Conservation (phyloP, 768 basidiomycete genomes). For the Leucogyrophana mollusca region DNA sequence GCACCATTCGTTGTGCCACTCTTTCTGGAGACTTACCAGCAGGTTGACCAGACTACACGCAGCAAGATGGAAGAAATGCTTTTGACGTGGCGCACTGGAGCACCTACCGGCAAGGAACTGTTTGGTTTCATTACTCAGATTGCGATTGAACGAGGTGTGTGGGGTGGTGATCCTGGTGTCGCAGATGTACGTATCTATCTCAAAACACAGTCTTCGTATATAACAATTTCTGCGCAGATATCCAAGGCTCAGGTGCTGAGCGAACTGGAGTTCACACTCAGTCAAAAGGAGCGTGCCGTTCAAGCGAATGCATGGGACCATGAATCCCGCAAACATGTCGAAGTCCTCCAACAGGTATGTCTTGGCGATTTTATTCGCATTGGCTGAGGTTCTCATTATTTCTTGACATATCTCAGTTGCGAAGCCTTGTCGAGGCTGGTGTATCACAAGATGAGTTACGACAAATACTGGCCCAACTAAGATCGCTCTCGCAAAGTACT, state of each 20-base stretch:
- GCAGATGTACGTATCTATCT: slow-evolving; percentile 36
- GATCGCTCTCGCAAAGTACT: slow-evolving; percentile 52
- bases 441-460: slow-evolving; percentile 78
- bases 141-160: slow-evolving; percentile 82
- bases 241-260: slow-evolving; percentile 79
- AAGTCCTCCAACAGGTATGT: slow-evolving; percentile 78
- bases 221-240: slow-evolving; percentile 46
- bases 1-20: slow-evolving; percentile 77
- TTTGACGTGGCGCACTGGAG: slow-evolving; percentile 89
- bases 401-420: slow-evolving; percentile 48
- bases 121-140: slow-evolving; percentile 81
- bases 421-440: slow-evolving; percentile 71
- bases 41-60: slow-evolving; percentile 81
- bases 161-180: slow-evolving; percentile 55
- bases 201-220: slow-evolving; percentile 17
- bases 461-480: slow-evolving; percentile 72
- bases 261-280: slow-evolving; percentile 79
- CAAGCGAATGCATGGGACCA: slow-evolving; percentile 75
- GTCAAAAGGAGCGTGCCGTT: slow-evolving; percentile 73
- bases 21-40: slow-evolving; percentile 84
- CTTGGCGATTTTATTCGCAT: neutral
- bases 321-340: slow-evolving; percentile 66
- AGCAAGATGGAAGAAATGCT: slow-evolving; percentile 99
- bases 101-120: slow-evolving; percentile 75
- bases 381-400: slow-evolving; percentile 9